Percentiles rank a stretch among this genome's conserved stretches.
These are phyloP conservation scores for Aureobasidium uvarum DNA, from an alignment of 2,329 filamentous ascomycete genomes.

Conservation along the genomic window DNA sequence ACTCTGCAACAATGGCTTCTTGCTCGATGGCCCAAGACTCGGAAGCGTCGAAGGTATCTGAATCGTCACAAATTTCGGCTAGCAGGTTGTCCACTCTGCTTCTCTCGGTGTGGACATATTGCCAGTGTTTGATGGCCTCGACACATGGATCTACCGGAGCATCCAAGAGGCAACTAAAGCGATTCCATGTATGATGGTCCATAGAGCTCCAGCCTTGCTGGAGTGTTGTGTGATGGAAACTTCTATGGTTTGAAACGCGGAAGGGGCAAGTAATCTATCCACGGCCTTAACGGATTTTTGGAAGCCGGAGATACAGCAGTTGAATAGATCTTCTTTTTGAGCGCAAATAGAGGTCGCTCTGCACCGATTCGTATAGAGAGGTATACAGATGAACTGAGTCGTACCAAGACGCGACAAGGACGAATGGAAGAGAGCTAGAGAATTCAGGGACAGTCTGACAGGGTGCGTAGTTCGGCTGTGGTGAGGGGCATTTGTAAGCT, in stretches of 20 bases:
- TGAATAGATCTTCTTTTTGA: not conserved
- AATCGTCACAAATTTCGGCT: not conserved
- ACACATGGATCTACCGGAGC: not conserved
- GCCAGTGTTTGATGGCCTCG: not conserved
- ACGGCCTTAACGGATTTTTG: not conserved
- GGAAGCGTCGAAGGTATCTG: not conserved
- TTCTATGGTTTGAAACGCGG: not conserved
- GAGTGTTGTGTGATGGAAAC: not conserved
- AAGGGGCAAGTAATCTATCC: not conserved
- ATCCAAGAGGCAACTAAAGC: not conserved
- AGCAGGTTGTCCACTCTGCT: not conserved
- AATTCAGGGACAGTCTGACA: not conserved
- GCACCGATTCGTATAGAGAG: too few species aligned
- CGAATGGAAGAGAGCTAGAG: not conserved
- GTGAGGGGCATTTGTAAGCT: slow-evolving; percentile 14
- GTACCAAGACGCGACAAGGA: not conserved
- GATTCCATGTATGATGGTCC: not conserved
- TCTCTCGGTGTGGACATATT: not conserved
- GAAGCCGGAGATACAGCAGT: not conserved
- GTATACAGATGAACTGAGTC: not conserved
- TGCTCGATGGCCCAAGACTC: not conserved
- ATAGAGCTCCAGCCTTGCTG: not conserved
- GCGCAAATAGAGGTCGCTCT: not conserved
- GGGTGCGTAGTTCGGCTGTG: not conserved
- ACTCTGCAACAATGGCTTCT: not conserved